A percentile compares a stretch with the other conserved stretches of the same genome.
Evolutionary conservation across 2,329 filamentous ascomycete species (phyloP).

Genomic region (Colletotrichum sansevieriae): DNA sequence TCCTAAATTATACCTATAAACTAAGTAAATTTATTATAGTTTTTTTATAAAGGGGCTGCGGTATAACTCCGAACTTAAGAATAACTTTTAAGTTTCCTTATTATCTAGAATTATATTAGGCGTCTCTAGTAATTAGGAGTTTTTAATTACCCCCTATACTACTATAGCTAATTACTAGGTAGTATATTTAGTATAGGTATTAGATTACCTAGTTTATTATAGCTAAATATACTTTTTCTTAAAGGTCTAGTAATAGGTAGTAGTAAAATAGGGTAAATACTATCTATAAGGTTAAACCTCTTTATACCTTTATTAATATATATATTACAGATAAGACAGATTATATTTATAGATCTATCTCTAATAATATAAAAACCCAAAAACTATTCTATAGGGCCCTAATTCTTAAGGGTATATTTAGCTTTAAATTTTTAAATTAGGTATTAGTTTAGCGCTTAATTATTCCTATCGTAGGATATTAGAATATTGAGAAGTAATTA

Average conservation of each 20-base stretch:
- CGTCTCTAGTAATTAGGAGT: no score
- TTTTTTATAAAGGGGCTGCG: no score
- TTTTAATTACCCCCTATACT: no score
- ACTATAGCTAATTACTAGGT: neutral
- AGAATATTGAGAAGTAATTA: constrained; percentile 10
- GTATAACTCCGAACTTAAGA: no score
- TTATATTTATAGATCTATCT: no score
- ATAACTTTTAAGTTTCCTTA: no score
- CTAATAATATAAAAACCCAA: no score
- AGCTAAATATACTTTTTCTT: neutral
- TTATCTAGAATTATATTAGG: no score
- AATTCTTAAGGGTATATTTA: neutral
- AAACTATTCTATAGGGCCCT: no score
- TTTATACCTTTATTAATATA: constrained; percentile 19
- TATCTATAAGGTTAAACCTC: constrained; percentile 26
- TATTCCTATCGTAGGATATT: neutral
- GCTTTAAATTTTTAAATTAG: neutral
- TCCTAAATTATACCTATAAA: no score
- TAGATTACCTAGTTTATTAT: neutral
- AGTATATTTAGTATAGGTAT: neutral
- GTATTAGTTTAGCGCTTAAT: neutral
- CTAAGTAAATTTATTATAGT: no score
- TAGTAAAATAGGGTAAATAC: constrained; percentile 20
- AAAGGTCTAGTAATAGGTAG: constrained; percentile 4
- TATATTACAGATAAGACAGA: no score